phyloP scores from a whole-genome alignment of 257 asterid species.

The Rehmannia glutinosa region DNA sequence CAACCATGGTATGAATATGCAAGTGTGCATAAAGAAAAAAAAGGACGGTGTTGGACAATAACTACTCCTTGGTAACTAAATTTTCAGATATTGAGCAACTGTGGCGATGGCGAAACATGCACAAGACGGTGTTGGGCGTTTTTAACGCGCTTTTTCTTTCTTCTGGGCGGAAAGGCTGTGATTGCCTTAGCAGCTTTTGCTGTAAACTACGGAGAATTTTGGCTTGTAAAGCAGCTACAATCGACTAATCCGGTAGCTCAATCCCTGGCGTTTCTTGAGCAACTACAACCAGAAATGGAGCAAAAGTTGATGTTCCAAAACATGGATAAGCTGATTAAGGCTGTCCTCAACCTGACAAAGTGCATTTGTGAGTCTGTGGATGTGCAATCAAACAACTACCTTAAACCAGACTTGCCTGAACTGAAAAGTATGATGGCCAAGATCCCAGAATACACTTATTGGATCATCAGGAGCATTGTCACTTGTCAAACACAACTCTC shows the following conservation, averaged over 20 bases:
- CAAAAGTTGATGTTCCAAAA: not conserved
- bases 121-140: not conserved
- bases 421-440: not conserved
- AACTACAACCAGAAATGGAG: not conserved
- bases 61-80: not conserved
- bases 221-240: constrained; percentile 4
- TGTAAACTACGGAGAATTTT: constrained; percentile 21
- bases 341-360: not conserved
- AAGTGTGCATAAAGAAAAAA: too few relatives aligned
- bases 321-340: not conserved
- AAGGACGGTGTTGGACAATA: too few relatives aligned
- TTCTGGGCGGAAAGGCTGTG: constrained; percentile 20
- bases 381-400: not conserved
- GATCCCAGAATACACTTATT: constrained; percentile 9
- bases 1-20: too few relatives aligned
- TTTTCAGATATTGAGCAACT: constrained; percentile 15
- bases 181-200: constrained; percentile 24
- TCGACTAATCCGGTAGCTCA: not conserved
- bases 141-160: not conserved
- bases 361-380: not conserved
- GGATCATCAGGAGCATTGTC: constrained; percentile 21
- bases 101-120: not conserved
- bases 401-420: not conserved
- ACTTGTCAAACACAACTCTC: constrained; percentile 7
- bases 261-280: constrained; percentile 15